Conservation (phyloP, 495 filamentous ascomycete genomes). For the Rhizodiscina lignyota region DNA sequence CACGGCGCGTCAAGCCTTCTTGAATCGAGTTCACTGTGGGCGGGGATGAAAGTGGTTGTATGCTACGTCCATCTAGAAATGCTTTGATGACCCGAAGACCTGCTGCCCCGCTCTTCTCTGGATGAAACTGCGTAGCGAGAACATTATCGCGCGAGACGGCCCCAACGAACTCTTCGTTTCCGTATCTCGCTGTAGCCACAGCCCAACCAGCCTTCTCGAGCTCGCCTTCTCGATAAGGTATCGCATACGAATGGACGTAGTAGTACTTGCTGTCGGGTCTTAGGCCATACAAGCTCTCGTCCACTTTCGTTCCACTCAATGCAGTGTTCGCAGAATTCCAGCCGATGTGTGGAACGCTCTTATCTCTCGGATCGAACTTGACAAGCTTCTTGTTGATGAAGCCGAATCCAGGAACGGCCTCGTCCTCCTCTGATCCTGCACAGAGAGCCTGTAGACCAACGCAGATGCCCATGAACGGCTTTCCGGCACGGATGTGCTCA, state of each 20-base stretch:
- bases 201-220: conserved; percentile 70
- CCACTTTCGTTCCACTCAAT: conserved; percentile 24
- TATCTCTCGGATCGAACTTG: conserved; percentile 59
- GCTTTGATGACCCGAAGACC: conserved; percentile 70
- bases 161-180: conserved; percentile 79
- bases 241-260: conserved; percentile 91
- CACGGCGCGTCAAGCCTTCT: conserved; percentile 65
- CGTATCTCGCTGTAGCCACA: conserved; percentile 76
- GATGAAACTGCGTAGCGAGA: conserved; percentile 91
- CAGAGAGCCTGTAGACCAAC: conserved; percentile 89
- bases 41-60: conserved; percentile 25
- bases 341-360: conserved; percentile 92
- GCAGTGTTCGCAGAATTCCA: conserved; percentile 75
- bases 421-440: conserved; percentile 62
- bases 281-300: conserved; percentile 55
- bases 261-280: conserved; percentile 81
- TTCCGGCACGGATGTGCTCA: conserved; percentile 66
- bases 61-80: conserved; percentile 53
- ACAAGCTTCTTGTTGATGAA: conserved; percentile 53
- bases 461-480: conserved; percentile 96
- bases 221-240: conserved; percentile 50
- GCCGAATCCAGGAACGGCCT: conserved; percentile 51
- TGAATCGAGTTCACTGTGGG: conserved; percentile 7
- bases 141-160: conserved; percentile 72
- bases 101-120: conserved; percentile 87